A percentile compares a stretch with the other conserved stretches of the same genome.
Conservation (phyloP, 2,329 filamentous ascomycete genomes). For the Aspergillus quadricinctus region DNA sequence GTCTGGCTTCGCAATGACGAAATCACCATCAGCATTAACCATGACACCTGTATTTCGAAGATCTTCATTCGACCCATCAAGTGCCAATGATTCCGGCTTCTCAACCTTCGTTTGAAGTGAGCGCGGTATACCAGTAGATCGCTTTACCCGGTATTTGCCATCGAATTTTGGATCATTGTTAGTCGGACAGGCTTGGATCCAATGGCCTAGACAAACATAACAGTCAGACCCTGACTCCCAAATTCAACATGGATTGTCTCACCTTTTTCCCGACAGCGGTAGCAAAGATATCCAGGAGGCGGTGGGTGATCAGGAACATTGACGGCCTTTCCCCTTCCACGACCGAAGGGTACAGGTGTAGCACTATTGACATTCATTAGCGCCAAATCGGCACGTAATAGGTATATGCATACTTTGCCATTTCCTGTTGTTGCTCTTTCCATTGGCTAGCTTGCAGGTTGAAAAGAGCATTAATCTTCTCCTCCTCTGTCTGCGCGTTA, state of each 20-base stretch:
- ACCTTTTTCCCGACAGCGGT: constrained; percentile 90
- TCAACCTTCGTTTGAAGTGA: constrained; percentile 95
- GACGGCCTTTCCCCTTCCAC: constrained; percentile 33
- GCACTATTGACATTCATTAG: constrained; percentile 40
- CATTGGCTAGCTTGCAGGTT: constrained; percentile 85
- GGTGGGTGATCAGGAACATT: constrained; percentile 92
- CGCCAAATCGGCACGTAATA: constrained; percentile 4
- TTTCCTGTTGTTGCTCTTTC: constrained; percentile 87
- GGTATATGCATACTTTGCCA: constrained; percentile 63
- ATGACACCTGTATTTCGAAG: constrained; percentile 84
- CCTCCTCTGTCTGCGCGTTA: constrained; percentile 83
- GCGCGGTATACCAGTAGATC: constrained; percentile 92
- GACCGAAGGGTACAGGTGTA: constrained; percentile 40
- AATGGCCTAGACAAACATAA: constrained; percentile 62
- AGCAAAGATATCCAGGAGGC: constrained; percentile 91
- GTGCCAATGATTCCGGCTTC: constrained; percentile 71
- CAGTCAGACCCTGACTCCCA: constrained; percentile 16
- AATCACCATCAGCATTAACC: constrained; percentile 96
- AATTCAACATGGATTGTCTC: constrained; percentile 13
- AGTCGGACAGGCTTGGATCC: constrained; percentile 97
- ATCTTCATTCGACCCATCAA: constrained; percentile 74
- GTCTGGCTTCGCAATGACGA: constrained; percentile 93
- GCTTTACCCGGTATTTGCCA: constrained; percentile 86
- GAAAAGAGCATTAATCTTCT: constrained; percentile 90
- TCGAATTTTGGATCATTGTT: constrained; percentile 97